Conservation (phyloP, 768 basidiomycete species). For the Tylopilus plumbeoviolaceoides region DNA sequence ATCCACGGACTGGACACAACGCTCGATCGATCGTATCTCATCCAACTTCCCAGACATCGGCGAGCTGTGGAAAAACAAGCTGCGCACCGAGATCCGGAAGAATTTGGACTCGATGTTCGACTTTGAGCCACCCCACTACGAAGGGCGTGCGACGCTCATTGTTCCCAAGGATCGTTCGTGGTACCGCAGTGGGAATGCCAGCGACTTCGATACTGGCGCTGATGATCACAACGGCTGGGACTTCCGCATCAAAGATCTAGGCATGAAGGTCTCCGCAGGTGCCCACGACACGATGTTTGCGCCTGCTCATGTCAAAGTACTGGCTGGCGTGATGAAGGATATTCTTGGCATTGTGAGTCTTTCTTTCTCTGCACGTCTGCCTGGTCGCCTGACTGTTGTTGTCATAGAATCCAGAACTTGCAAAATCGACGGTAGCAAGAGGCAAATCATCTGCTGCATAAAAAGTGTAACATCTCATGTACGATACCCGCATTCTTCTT, state of each 20-base stretch:
- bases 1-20: slow-evolving; percentile 29
- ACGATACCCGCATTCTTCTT: background rate
- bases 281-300: slow-evolving; percentile 32
- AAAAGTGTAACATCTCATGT: background rate
- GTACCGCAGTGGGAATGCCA: slow-evolving; percentile 28
- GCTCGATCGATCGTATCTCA: slow-evolving; percentile 28
- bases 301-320: slow-evolving; percentile 29
- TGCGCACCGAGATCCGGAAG: slow-evolving; percentile 30
- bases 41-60: slow-evolving; percentile 32
- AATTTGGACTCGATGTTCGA: slow-evolving; percentile 33
- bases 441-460: slow-evolving; percentile 1
- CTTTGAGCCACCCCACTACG: slow-evolving; percentile 26
- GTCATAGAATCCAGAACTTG: background rate
- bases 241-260: slow-evolving; percentile 22
- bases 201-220: slow-evolving; percentile 28
- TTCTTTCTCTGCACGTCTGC: background rate
- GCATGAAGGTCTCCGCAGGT: slow-evolving; percentile 26
- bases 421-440: background rate
- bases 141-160: slow-evolving; percentile 21
- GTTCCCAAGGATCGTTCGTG: slow-evolving; percentile 32
- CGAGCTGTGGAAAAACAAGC: slow-evolving; percentile 29
- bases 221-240: slow-evolving; percentile 33
- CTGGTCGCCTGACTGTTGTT: background rate
- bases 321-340: slow-evolving; percentile 23
- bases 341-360: slow-evolving; percentile 13